Conservation (phyloP, 2,329 filamentous ascomycete genomes). For the Chrysoporthe austroafricana region DNA sequence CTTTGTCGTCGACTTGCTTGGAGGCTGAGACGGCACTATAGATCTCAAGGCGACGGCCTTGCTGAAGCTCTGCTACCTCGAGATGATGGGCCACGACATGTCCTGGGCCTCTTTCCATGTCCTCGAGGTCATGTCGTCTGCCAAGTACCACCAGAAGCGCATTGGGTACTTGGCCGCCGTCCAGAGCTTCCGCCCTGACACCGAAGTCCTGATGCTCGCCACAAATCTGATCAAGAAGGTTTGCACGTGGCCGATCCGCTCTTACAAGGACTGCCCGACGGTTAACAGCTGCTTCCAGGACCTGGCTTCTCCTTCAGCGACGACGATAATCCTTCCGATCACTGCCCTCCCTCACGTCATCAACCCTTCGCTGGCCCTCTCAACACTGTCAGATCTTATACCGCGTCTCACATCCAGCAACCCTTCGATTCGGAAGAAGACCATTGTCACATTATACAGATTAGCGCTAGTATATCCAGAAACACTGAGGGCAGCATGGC, state of each 20-base stretch:
- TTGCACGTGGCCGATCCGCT: slow-evolving; percentile 18
- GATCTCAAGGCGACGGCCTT: slow-evolving; percentile 96
- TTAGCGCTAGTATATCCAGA: slow-evolving; percentile 96
- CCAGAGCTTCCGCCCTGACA: slow-evolving; percentile 93
- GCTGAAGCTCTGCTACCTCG: slow-evolving; percentile 93
- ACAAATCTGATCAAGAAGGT: slow-evolving; percentile 97
- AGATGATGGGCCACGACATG: slow-evolving; percentile 99
- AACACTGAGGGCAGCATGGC: slow-evolving; percentile 89
- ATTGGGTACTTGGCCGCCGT: slow-evolving; percentile 94
- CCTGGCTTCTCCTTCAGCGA: slow-evolving; percentile 71
- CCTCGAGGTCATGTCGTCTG: slow-evolving; percentile 96
- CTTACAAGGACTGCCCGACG: background rate
- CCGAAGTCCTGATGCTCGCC: slow-evolving; percentile 95
- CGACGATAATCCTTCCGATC: slow-evolving; percentile 83
- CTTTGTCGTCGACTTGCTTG: background rate
- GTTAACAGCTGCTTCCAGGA: slow-evolving; percentile 53
- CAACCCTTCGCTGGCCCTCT: slow-evolving; percentile 88
- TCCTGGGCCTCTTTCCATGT: slow-evolving; percentile 99
- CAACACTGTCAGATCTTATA: slow-evolving; percentile 82
- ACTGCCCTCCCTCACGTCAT: slow-evolving; percentile 92
- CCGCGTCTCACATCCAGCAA: slow-evolving; percentile 86
- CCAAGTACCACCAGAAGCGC: slow-evolving; percentile 92
- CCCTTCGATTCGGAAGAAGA: slow-evolving; percentile 89
- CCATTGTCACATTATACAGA: slow-evolving; percentile 90
- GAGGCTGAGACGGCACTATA: slow-evolving; percentile 37